These are phyloP conservation scores for Geranium brycei DNA, from an alignment of 345 rosid genomes.

Conservation along the genomic window DNA sequence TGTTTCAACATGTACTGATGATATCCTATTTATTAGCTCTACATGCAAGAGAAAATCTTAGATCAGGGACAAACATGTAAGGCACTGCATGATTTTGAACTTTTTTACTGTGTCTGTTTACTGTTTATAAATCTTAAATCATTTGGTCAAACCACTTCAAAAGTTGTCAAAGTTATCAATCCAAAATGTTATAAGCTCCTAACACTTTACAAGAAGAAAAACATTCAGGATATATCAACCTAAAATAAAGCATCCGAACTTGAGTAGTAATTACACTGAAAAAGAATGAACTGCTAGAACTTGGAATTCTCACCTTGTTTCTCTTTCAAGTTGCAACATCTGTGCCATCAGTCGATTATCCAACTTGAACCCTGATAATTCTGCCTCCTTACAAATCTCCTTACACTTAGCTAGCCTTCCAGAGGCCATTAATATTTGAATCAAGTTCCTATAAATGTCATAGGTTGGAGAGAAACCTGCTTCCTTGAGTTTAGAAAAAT, in stretches of 20 bases:
- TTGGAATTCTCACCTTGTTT: slow-evolving; percentile 14
- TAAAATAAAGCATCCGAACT: not conserved
- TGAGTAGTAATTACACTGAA: not conserved
- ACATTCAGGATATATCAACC: too few relatives aligned
- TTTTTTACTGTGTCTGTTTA: too few relatives aligned
- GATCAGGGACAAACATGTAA: too few relatives aligned
- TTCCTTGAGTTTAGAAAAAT: slow-evolving; percentile 71
- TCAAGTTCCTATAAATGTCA: slow-evolving; percentile 47
- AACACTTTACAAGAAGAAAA: too few relatives aligned
- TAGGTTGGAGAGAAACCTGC: slow-evolving; percentile 72
- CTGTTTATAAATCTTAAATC: too few relatives aligned
- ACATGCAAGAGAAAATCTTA: too few relatives aligned
- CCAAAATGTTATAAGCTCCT: too few relatives aligned
- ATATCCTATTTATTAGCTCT: too few relatives aligned
- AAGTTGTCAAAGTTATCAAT: too few relatives aligned
- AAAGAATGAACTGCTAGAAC: not conserved
- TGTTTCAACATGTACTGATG: too few relatives aligned
- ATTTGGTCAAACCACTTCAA: too few relatives aligned
- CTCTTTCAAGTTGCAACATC: slow-evolving; percentile 30
- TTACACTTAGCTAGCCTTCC: slow-evolving; percentile 62
- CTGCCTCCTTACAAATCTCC: slow-evolving; percentile 59
- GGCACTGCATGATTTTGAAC: too few relatives aligned
- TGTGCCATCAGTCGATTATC: slow-evolving; percentile 22
- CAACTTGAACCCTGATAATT: slow-evolving; percentile 59
- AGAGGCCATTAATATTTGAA: slow-evolving; percentile 31